phyloP scores from a whole-genome alignment of 2,329 filamentous ascomycete species.

The Cucurbitaria berberidis region DNA sequence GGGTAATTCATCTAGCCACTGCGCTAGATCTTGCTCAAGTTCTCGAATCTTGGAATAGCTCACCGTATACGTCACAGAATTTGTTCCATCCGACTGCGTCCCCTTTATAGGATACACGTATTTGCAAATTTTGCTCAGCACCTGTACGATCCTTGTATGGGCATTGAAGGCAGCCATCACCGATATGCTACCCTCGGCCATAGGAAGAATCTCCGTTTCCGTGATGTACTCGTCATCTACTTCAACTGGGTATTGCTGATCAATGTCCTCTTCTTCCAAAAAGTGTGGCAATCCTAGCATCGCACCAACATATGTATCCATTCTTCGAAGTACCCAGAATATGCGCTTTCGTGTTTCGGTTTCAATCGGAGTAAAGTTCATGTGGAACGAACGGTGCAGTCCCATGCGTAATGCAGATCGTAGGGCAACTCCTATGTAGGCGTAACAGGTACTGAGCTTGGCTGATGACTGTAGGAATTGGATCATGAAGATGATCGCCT shows the following conservation, averaged over 20 bases:
- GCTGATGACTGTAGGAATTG: conserved; percentile 60
- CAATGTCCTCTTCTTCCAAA: conserved; percentile 57
- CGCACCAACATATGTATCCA: conserved; percentile 60
- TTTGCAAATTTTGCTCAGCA: conserved; percentile 67
- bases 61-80: conserved; percentile 63
- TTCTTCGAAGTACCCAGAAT: conserved; percentile 59
- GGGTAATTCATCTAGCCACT: conserved; percentile 72
- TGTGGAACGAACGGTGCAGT: conserved; percentile 56
- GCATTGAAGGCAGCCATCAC: conserved; percentile 67
- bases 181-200: conserved; percentile 62
- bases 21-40: conserved; percentile 67
- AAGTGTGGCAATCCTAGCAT: conserved; percentile 58
- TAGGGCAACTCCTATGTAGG: conserved; percentile 59
- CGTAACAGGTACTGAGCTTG: conserved; percentile 60
- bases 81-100: conserved; percentile 43
- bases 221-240: conserved; percentile 60
- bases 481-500: conserved; percentile 61
- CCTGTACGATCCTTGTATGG: conserved; percentile 63
- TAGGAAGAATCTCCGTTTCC: conserved; percentile 56
- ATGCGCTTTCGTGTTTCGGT: conserved; percentile 58
- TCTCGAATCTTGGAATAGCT: conserved; percentile 69
- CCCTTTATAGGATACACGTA: conserved; percentile 69
- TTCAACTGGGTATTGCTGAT: conserved; percentile 55
- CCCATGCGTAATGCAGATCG: conserved; percentile 59
- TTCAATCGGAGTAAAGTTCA: conserved; percentile 56